Evolutionary conservation across 2,329 filamentous ascomycete species (phyloP), one percentile per base, ranked within the genome.

Genomic region (Calycina marina): DNA sequence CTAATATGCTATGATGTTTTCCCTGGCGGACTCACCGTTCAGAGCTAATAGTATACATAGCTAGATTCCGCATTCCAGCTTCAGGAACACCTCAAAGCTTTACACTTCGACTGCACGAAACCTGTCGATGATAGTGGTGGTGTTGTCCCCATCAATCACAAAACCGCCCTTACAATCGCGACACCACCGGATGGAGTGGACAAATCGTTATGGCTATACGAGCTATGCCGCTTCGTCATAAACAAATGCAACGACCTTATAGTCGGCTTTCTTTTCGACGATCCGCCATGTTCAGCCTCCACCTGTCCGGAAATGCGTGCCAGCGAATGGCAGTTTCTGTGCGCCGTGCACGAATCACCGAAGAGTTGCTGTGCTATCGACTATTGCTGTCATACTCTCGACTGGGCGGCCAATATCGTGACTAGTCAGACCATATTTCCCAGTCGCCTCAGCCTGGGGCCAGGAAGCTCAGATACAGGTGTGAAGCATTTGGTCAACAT

Each of bases 291-390:
- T 60, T 93, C 84, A 38, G 72, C 81, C 10, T 66, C 68, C 41
- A 94, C 90, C 2, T 98, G 90, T 51, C 85, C 86, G 18, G 90
- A 98, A 59, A 98, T 98, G 90, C 85, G 90, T 51, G 90, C 90
- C 2, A 90, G 82, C 17, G 88, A 98, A 62, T 98, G 90, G 90
- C 90, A 98, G 59, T 98, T 96, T 51, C 72, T 98, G 29, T 98
- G 90, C 60, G 90, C 90, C 31, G 90, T 96, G 3, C 90, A 98
- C 55, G 88, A 96, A 52, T 80, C 85, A 30, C 90, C 90, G 30
- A 96, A 96, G 60, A 82, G 79, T 48, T 98, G 90, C 62, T 94
- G 88, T 57, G 90, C 90, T 31, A 94, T 98, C 51, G 90, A 98
- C 59, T 98, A 98, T 61, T 94, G 86, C 67, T 96, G 88, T 55